These are phyloP conservation scores for Penicillium robsamsonii DNA, from an alignment of 495 filamentous ascomycete genomes.

Conservation along the genomic window DNA sequence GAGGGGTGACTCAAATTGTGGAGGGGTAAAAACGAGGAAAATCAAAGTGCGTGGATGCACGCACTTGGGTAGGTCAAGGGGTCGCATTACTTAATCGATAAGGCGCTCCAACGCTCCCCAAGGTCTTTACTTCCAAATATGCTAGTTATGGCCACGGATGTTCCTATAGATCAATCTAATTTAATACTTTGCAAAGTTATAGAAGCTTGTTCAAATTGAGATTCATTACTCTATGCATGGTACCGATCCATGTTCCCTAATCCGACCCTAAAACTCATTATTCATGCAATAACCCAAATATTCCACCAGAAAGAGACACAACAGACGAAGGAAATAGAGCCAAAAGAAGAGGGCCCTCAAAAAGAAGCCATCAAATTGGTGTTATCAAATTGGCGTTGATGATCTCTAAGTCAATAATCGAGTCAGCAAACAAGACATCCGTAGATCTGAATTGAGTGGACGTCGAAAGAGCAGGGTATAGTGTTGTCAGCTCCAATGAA, in stretches of 20 bases:
- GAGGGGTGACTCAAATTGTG: conserved; percentile 19
- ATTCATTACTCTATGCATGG: conserved; percentile 33
- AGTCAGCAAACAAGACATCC: conserved; percentile 4
- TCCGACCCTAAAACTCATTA: conserved; percentile 19
- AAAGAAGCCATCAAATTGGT: conserved; percentile 1
- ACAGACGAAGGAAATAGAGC: conserved; percentile 3
- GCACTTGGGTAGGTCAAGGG: conserved; percentile 5
- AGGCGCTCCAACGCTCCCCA: neutral
- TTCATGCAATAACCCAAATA: conserved; percentile 18
- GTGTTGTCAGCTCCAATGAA: neutral
- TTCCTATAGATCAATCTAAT: conserved; percentile 3
- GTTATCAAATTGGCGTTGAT: neutral
- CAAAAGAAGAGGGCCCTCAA: neutral
- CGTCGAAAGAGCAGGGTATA: neutral
- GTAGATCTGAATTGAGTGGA: neutral
- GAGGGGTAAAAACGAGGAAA: conserved; percentile 30
- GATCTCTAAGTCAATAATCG: conserved; percentile 1
- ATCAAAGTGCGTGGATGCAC: conserved; percentile 16
- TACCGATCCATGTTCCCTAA: conserved; percentile 20
- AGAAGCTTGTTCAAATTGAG: neutral
- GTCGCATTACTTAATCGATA: conserved; percentile 25
- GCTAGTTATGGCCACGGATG: conserved; percentile 10
- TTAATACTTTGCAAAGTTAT: neutral
- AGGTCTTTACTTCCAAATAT: conserved; percentile 2
- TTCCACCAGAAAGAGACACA: conserved; percentile 14